These are phyloP conservation scores for Geotrichum histeridarum DNA, from an alignment of 1,139 yeast genomes.

Conservation along the genomic window DNA sequence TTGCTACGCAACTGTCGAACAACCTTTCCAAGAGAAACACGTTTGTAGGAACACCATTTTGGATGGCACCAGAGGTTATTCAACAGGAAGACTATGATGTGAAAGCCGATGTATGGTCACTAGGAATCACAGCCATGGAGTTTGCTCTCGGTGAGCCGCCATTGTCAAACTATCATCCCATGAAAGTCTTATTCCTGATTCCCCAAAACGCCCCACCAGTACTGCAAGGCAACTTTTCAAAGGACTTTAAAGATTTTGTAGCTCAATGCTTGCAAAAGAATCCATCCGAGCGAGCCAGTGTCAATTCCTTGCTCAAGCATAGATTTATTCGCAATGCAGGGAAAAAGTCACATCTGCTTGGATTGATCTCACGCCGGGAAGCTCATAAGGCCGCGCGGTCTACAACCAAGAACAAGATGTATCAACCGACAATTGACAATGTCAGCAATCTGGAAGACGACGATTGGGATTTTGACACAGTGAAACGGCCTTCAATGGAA, in stretches of 20 bases:
- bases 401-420: constrained; percentile 18
- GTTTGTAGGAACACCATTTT: constrained; percentile 96
- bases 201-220: constrained; percentile 51
- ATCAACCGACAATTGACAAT: constrained; percentile 23
- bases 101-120: constrained; percentile 92
- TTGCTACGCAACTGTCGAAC: constrained; percentile 80
- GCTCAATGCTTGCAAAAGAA: constrained; percentile 58
- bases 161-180: constrained; percentile 64
- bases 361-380: constrained; percentile 29
- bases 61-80: constrained; percentile 99
- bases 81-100: constrained; percentile 80
- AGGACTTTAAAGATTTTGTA: constrained; percentile 58
- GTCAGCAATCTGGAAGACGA: constrained; percentile 29
- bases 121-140: constrained; percentile 87
- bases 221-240: constrained; percentile 44
- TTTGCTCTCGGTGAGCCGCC: constrained; percentile 84
- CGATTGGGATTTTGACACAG: constrained; percentile 41
- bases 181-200: constrained; percentile 65
- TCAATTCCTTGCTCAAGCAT: constrained; percentile 55
- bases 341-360: constrained; percentile 34
- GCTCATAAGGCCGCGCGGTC: constrained; percentile 21
- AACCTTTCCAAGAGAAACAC: constrained; percentile 77
- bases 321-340: constrained; percentile 51
- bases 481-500: constrained; percentile 28
- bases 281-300: constrained; percentile 55